These are phyloP conservation scores for Aphanomyces cochlioides DNA, from an alignment of 352 stramenopile genomes.

Conservation along the genomic window DNA sequence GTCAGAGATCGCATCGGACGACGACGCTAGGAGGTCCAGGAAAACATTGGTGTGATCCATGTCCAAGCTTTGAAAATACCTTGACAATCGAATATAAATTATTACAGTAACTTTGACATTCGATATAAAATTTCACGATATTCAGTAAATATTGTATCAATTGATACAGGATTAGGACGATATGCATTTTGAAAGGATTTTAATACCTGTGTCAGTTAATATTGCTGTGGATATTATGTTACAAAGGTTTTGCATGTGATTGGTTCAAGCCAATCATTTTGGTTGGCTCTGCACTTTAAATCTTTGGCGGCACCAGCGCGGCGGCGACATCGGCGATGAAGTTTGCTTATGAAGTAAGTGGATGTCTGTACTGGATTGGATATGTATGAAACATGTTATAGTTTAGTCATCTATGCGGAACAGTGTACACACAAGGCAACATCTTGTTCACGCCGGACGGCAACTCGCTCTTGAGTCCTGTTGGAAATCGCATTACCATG, in stretches of 20 bases:
- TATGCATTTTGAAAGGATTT: constrained; percentile 1
- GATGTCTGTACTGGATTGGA: neutral
- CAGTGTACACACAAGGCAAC: constrained; percentile 92
- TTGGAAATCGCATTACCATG: constrained; percentile 92
- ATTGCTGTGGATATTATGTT: too few relatives aligned
- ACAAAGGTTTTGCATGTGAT: constrained; percentile 10
- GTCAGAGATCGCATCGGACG: constrained; percentile 72
- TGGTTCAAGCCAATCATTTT: constrained; percentile 23
- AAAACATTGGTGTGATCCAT: constrained; percentile 52
- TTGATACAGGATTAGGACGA: neutral
- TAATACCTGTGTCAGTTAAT: neutral
- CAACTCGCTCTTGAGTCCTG: constrained; percentile 88
- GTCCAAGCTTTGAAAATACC: neutral
- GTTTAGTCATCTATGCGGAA: constrained; percentile 92
- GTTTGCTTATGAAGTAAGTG: constrained; percentile 78
- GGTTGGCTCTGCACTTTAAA: constrained; percentile 22
- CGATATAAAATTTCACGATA: constrained; percentile 30
- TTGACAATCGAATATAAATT: neutral
- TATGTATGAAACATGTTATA: constrained; percentile 30
- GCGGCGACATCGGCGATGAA: constrained; percentile 54
- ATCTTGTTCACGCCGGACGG: constrained; percentile 90
- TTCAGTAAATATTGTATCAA: too few relatives aligned
- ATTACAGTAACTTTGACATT: constrained; percentile 19
- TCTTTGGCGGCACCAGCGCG: constrained; percentile 25
- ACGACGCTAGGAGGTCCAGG: constrained; percentile 73